Conservation (phyloP, 371 early-diverging fungal species). For the Sporodiniella umbellata region DNA sequence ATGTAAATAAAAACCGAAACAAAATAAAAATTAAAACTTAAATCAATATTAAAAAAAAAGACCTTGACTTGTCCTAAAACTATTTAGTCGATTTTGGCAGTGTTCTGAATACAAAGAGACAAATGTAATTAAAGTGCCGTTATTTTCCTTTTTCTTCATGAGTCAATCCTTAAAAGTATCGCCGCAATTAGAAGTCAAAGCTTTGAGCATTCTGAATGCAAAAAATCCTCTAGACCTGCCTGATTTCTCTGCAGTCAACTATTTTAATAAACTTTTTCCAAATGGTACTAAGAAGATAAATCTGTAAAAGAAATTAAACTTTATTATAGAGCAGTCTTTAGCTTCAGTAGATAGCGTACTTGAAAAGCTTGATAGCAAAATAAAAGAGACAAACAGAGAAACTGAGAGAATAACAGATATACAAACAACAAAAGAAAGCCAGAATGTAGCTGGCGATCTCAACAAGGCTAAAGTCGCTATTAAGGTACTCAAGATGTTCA, state of each 20-base stretch:
- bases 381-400: conserved; percentile 56
- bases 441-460: conserved; percentile 55
- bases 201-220: conserved; percentile 44
- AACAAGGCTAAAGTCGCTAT: conserved; percentile 70
- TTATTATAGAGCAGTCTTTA: conserved; percentile 64
- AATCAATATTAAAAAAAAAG: too few relatives aligned
- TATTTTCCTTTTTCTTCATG: neutral
- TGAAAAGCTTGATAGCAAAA: conserved; percentile 57
- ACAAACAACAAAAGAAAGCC: conserved; percentile 58
- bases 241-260: conserved; percentile 70
- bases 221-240: conserved; percentile 68
- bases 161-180: conserved; percentile 37
- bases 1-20: too few relatives aligned
- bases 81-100: too few relatives aligned
- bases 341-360: conserved; percentile 65
- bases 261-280: conserved; percentile 83
- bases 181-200: conserved; percentile 47
- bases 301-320: neutral
- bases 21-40: too few relatives aligned
- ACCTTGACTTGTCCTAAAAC: too few relatives aligned
- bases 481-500: conserved; percentile 37
- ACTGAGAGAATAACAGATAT: conserved; percentile 68
- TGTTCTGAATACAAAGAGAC: too few relatives aligned
- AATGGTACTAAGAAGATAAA: conserved; percentile 42
- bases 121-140: neutral